Percentiles rank a stretch among this genome's conserved stretches.
Conservation (phyloP, 148 eudicot genomes). For the Diospyros kaki region DNA sequence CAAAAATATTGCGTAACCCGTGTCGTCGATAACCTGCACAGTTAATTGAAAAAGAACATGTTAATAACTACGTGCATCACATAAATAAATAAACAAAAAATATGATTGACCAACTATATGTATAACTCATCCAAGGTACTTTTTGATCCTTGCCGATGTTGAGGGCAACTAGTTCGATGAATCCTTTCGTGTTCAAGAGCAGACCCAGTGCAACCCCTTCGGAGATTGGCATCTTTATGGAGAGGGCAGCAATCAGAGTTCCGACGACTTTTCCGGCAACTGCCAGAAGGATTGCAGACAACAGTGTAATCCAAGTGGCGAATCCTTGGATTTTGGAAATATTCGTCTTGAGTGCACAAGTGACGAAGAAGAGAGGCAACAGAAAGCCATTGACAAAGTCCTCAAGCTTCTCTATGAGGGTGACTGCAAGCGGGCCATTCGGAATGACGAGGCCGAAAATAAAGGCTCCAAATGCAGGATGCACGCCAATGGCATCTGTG, state of each 20-base stretch:
- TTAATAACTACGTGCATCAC: no score
- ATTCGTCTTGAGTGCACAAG: constrained; percentile 10
- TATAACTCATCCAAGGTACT: constrained; percentile 1
- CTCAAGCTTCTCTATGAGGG: constrained; percentile 14
- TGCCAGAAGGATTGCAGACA: not conserved
- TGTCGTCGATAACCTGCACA: constrained; percentile 1
- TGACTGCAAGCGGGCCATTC: constrained; percentile 7
- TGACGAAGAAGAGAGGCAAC: constrained; percentile 12
- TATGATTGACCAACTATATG: no score
- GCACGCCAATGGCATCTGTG: constrained; percentile 16
- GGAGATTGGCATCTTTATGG: constrained; percentile 9
- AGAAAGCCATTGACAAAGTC: constrained; percentile 15
- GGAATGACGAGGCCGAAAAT: constrained; percentile 18
- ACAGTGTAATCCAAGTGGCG: not conserved
- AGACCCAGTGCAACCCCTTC: constrained; percentile 19
- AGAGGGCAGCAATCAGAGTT: constrained; percentile 8
- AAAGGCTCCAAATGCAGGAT: constrained; percentile 18
- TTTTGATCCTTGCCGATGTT: constrained; percentile 19
- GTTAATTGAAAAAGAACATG: no score
- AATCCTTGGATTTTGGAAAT: constrained; percentile 6
- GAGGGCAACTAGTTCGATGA: constrained; percentile 10
- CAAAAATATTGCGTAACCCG: constrained; percentile 8
- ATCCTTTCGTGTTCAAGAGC: constrained; percentile 18
- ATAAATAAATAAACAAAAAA: no score
- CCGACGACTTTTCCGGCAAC: constrained; percentile 18